Evolutionary conservation across 179 eudicot genomes (phyloP), one percentile per base, ranked within the genome.

Genomic region (Drosera spatulata): DNA sequence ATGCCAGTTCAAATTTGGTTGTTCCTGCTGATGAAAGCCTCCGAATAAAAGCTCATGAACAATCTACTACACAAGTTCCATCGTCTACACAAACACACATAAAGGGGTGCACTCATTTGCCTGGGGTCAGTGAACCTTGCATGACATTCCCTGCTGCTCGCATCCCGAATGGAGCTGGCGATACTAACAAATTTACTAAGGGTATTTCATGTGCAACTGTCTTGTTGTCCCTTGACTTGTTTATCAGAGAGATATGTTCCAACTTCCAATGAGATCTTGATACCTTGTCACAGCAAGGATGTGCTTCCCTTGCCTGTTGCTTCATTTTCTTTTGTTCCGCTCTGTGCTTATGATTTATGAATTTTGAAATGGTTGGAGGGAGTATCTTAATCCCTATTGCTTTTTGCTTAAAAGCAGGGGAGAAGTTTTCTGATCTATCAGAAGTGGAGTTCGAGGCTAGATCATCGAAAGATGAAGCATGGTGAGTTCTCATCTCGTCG

Each of bases 91-190:
- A 54, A 43, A 62, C 33, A 22, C 33, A 22, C 33, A 22, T 51
- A 60, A 74, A 58, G 58, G 60, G 50, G 50, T 39, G 48, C 42
- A 66, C 63, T 58, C 61, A 39, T 40, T 56, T 69, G 41, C 71
- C 68, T 50, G 59, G 53, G 54, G 65, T 66, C 12, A 53, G 67
- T 37, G 65, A 73, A 58, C 41, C 43, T 56, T 14, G 65, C 56
- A 61, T 60, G 66, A 59, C 77, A 52, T 50, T 39, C 49, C 74
- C 59, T n/a, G 71, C 70, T 61, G 58, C 59, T 39, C 61, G 63
- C 65, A 68, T 53, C 39, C 63, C 42, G 47, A 73, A 64, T 54
- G 68, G 64, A 65, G 65, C 61, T 46, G 58, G 58, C 50, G 70
- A 68, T 10, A n/a, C 69, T 8, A 56, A 73, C 47, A 59, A 66